Evolutionary conservation across 257 asterid genomes (phyloP).

Genomic region (Forsythia suspensa): DNA sequence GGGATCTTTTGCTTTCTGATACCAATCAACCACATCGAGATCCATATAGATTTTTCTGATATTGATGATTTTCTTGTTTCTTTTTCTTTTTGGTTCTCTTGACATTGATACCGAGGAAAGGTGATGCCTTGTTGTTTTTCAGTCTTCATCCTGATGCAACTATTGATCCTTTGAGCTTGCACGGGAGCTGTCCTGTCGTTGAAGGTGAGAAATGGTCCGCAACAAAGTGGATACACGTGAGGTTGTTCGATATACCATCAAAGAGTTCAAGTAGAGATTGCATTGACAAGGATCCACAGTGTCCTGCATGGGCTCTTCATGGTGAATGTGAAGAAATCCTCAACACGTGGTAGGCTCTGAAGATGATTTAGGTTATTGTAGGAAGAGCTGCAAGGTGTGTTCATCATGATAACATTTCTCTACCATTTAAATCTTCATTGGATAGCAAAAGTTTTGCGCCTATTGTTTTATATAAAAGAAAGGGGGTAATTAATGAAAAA

Average conservation of each 20-base stretch:
- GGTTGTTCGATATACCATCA: constrained; percentile 45
- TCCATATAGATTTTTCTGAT: background rate
- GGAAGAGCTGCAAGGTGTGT: constrained; percentile 79
- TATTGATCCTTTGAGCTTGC: constrained; percentile 70
- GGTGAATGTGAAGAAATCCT: constrained; percentile 76
- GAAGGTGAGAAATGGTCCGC: constrained; percentile 84
- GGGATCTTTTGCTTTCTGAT: background rate
- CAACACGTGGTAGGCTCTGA: constrained; percentile 56
- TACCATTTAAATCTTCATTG: background rate
- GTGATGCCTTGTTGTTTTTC: constrained; percentile 83
- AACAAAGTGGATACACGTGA: constrained; percentile 41
- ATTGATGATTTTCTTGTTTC: background rate
- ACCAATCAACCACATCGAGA: too few species aligned
- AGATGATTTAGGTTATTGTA: constrained; percentile 41
- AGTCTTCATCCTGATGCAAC: constrained; percentile 82
- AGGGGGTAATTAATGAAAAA: background rate
- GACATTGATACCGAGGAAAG: constrained; percentile 80
- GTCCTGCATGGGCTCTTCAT: constrained; percentile 46
- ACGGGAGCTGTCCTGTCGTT: constrained; percentile 42
- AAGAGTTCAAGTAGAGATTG: constrained; percentile 20
- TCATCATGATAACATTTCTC: constrained; percentile 27
- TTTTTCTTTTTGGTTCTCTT: background rate
- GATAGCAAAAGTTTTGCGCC: background rate
- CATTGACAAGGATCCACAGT: too few species aligned
- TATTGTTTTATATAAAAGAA: constrained; percentile 12